A percentile compares a stretch with the other conserved stretches of the same genome.
These are phyloP conservation scores for Trichoderma gamsii DNA, from an alignment of 495 filamentous ascomycete genomes.

Conservation along the genomic window DNA sequence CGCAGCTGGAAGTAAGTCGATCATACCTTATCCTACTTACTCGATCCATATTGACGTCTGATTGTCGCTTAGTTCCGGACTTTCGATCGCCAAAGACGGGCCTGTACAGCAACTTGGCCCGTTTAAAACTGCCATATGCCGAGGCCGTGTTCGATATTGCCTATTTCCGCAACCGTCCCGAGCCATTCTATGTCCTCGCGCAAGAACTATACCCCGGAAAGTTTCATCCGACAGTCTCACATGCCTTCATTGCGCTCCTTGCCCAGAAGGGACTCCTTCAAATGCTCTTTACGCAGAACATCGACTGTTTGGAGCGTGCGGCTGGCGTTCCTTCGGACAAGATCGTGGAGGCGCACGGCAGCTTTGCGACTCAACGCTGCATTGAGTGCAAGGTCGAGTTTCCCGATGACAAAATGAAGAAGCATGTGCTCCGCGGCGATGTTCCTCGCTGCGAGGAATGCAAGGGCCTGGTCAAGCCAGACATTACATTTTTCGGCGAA, in stretches of 20 bases:
- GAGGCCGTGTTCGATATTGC: slow-evolving; percentile 75
- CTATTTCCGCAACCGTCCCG: slow-evolving; percentile 78
- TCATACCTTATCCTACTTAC: neutral
- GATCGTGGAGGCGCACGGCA: slow-evolving; percentile 92
- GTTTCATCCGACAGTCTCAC: slow-evolving; percentile 78
- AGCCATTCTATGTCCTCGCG: slow-evolving; percentile 87
- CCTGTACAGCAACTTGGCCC: slow-evolving; percentile 76
- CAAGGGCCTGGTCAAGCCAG: slow-evolving; percentile 83
- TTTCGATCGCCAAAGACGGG: slow-evolving; percentile 72
- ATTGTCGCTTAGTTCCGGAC: slow-evolving; percentile 54
- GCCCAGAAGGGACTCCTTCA: slow-evolving; percentile 69
- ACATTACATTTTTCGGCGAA: slow-evolving; percentile 94
- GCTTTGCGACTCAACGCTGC: slow-evolving; percentile 82
- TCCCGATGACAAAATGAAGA: slow-evolving; percentile 66
- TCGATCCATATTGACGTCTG: neutral
- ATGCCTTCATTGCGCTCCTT: slow-evolving; percentile 71
- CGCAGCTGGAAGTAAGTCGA: slow-evolving; percentile 47
- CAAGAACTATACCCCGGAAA: slow-evolving; percentile 89
- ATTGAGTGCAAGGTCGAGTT: slow-evolving; percentile 75
- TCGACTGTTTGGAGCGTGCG: slow-evolving; percentile 85
- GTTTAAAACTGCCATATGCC: slow-evolving; percentile 76
- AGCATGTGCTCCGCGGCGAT: slow-evolving; percentile 52
- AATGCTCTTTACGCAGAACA: slow-evolving; percentile 95
- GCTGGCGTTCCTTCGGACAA: slow-evolving; percentile 75
- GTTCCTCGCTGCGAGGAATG: slow-evolving; percentile 69